Evolutionary conservation across 345 rosid genomes (phyloP).

Genomic region (Syzygium grande): DNA sequence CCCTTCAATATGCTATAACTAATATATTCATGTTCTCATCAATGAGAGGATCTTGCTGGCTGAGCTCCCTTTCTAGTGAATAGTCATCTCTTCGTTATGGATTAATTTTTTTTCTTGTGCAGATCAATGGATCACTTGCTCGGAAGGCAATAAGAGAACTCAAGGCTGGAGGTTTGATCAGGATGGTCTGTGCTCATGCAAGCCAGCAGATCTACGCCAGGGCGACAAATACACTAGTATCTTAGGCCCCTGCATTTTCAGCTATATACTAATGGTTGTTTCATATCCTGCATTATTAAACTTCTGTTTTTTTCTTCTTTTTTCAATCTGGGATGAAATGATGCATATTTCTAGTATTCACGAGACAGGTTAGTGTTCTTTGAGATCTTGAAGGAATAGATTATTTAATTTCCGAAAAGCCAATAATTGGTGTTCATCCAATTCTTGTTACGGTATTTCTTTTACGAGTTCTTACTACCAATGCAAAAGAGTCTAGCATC

Average conservation of each 20-base stretch:
- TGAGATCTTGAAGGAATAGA: neutral
- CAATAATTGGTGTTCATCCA: no score
- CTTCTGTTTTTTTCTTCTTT: neutral
- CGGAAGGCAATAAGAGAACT: slow-evolving; percentile 67
- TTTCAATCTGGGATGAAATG: no score
- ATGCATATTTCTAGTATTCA: neutral
- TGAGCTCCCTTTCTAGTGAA: neutral
- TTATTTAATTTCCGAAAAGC: no score
- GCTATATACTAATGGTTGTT: neutral
- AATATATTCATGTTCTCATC: neutral
- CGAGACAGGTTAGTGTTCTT: neutral
- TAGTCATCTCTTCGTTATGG: neutral
- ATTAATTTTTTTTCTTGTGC: neutral
- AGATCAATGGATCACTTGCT: slow-evolving; percentile 80
- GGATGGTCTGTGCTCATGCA: slow-evolving; percentile 69
- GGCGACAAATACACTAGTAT: slow-evolving; percentile 48
- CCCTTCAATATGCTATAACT: neutral
- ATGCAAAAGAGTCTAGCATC: no score
- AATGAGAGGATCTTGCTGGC: neutral
- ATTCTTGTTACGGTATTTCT: no score
- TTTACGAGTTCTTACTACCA: no score
- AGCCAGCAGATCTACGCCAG: slow-evolving; percentile 90
- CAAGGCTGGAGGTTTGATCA: slow-evolving; percentile 68
- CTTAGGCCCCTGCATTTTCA: neutral
- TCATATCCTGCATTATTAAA: neutral